phyloP scores from a whole-genome alignment of 495 filamentous ascomycete genomes.

The Articulospora tetracladia region DNA sequence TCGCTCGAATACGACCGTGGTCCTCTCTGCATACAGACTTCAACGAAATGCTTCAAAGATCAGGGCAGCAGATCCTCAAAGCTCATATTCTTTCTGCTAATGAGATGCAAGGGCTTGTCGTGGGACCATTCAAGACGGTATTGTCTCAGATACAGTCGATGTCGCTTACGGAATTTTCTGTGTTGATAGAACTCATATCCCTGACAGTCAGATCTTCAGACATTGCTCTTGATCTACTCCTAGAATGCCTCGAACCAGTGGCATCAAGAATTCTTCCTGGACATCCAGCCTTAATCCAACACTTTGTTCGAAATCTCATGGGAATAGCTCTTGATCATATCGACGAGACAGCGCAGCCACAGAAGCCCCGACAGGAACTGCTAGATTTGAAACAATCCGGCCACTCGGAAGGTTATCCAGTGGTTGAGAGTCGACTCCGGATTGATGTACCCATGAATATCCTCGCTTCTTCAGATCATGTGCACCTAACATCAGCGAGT shows the following conservation, averaged over 20 bases:
- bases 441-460: constrained; percentile 37
- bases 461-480: constrained; percentile 34
- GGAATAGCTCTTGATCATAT: constrained; percentile 47
- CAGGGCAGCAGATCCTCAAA: constrained; percentile 25
- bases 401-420: constrained; percentile 18
- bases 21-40: constrained; percentile 16
- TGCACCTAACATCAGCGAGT: constrained; percentile 35
- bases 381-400: constrained; percentile 27
- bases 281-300: constrained; percentile 25
- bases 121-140: constrained; percentile 35
- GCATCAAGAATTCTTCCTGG: constrained; percentile 32
- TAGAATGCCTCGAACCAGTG: constrained; percentile 39
- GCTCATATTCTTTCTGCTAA: constrained; percentile 32
- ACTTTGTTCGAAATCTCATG: constrained; percentile 35
- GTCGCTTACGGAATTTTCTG: constrained; percentile 27
- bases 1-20: constrained; percentile 24
- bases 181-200: constrained; percentile 35
- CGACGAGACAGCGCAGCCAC: constrained; percentile 36
- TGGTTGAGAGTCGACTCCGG: constrained; percentile 33
- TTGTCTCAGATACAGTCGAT: constrained; percentile 29
- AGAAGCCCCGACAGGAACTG: constrained; percentile 27
- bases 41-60: constrained; percentile 17
- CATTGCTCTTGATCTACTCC: constrained; percentile 39
- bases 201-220: constrained; percentile 38
- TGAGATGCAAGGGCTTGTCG: constrained; percentile 31